Evolutionary conservation across 2,329 filamentous ascomycete species (phyloP).

Genomic region (Cordyceps cateniannulata): DNA sequence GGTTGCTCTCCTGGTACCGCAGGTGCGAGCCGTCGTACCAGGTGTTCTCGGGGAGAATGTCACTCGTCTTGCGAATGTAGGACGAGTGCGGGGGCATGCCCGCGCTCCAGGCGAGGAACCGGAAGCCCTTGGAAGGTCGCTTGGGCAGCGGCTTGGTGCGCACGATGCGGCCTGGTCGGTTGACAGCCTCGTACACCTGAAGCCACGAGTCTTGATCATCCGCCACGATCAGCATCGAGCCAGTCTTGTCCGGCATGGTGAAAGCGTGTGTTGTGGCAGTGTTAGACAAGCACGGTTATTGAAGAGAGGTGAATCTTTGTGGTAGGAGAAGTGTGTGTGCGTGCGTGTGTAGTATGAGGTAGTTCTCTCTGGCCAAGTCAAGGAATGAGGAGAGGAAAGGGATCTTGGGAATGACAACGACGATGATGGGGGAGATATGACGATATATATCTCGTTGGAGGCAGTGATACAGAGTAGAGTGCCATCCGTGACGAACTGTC

Average conservation of each 20-base stretch:
- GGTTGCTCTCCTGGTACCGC: neutral
- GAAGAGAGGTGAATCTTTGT: neutral
- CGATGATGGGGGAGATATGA: neutral
- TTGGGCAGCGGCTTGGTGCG: slow-evolving; percentile 21
- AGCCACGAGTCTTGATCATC: neutral
- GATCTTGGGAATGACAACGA: too few species aligned
- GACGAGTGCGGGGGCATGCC: slow-evolving; percentile 21
- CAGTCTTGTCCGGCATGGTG: neutral
- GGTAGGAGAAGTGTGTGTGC: neutral
- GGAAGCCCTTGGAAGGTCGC: slow-evolving; percentile 18
- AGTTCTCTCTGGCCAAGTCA: neutral
- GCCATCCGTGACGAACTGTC: neutral
- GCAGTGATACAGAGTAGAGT: neutral
- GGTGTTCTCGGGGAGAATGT: slow-evolving; percentile 20
- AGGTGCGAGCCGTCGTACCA: slow-evolving; percentile 5
- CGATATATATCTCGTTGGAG: neutral
- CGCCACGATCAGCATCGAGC: neutral
- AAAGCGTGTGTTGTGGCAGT: neutral
- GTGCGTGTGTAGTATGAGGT: neutral
- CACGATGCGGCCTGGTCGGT: neutral
- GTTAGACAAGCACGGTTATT: neutral
- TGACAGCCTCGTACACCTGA: neutral
- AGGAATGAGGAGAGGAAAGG: neutral
- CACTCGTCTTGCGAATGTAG: slow-evolving; percentile 21
- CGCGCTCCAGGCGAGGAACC: slow-evolving; percentile 23